Evolutionary conservation across 2,329 filamentous ascomycete species (phyloP), one percentile per base, ranked within the genome.

Genomic region (Alternaria longipes): DNA sequence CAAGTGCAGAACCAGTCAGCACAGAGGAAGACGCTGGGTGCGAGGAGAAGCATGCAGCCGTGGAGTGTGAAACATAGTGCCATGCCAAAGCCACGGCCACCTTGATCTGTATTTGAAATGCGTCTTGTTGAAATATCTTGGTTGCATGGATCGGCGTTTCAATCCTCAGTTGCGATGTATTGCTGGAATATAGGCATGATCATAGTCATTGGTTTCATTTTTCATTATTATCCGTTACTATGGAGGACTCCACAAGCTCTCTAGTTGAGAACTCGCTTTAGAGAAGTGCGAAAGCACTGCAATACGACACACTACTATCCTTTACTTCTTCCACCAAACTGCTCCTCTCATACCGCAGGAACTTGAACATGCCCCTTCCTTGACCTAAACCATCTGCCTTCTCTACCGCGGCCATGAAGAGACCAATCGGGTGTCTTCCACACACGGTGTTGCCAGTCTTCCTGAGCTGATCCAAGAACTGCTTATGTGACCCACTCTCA

Each of bases 291-390:
- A 95, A 97, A 4, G 93, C 95, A 76, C 94, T 94, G 3, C 92
- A 93, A 79, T 99, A 99, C 80, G 94, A 97, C 53, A 99, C 95
- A 69, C 94, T 97, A 67, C 89, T 95, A 65, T 97, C 92, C 16
- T 75, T 78, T 1, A 90, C 83, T 30, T 84, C 83, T 66, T 86
- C 83, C 4, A 91, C 91, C 77, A 96, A 81, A 61, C 88, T 89
- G 79, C 94, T 99, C 61, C 94, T 87, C 75, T 97, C 90, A 78
- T 99, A 99, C 72, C 91, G 85, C 57, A 97, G 85, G 72, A 98
- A 93, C 69, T 86, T 88, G 79, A 98, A 96, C 54, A 77, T 84
- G 4, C 87, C 83, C 59, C 79, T 80, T 67, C 67, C 73, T 54
- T 97, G 92, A 3, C 22, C 67, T 71, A 71, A 64, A 50, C 60